These are phyloP conservation scores for Trichoderma atroviride DNA, from an alignment of 2,329 filamentous ascomycete genomes.

Conservation along the genomic window DNA sequence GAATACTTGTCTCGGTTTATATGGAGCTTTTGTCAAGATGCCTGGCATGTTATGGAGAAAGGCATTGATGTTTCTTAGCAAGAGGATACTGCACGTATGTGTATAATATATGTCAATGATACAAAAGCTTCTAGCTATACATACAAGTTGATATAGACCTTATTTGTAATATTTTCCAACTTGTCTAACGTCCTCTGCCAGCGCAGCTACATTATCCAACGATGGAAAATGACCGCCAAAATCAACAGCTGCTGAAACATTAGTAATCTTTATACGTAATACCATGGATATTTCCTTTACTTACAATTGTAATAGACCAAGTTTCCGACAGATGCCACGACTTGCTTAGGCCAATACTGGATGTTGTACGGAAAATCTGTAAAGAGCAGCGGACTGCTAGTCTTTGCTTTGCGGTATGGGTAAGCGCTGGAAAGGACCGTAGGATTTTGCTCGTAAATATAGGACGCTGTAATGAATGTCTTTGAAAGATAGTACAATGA, in stretches of 20 bases:
- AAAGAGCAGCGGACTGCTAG: slow-evolving; percentile 29
- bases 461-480: slow-evolving; percentile 31
- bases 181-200: slow-evolving; percentile 21
- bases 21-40: too few relatives aligned
- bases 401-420: slow-evolving; percentile 27
- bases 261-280: background rate
- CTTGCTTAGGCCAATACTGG: slow-evolving; percentile 27
- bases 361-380: slow-evolving; percentile 32
- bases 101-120: too few relatives aligned
- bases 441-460: slow-evolving; percentile 29
- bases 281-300: background rate
- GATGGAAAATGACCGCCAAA: slow-evolving; percentile 28
- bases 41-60: too few relatives aligned
- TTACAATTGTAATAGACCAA: slow-evolving; percentile 28
- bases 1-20: too few relatives aligned
- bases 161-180: slow-evolving; percentile 25
- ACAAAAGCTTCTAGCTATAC: too few relatives aligned
- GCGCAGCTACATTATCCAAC: slow-evolving; percentile 25
- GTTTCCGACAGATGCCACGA: slow-evolving; percentile 29
- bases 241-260: background rate
- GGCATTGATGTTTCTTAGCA: too few relatives aligned
- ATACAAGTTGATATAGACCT: too few relatives aligned
- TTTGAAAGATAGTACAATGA: slow-evolving; percentile 35
- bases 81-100: too few relatives aligned
- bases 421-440: slow-evolving; percentile 20